Evolutionary conservation across 495 filamentous ascomycete species (phyloP).

Genomic region (Glutinoglossum americanum): DNA sequence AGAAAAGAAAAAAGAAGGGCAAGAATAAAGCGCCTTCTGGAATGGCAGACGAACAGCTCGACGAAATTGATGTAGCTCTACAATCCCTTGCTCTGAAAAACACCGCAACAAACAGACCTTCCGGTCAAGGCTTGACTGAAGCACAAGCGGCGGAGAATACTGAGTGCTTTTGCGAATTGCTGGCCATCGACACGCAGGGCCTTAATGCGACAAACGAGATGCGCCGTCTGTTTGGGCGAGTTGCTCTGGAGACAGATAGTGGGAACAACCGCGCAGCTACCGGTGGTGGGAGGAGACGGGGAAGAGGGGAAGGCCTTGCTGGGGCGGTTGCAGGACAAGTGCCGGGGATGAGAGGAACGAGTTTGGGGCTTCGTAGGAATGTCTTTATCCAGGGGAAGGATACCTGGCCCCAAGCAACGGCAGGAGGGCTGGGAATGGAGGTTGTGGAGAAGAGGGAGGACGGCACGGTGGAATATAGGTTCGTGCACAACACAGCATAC

Average conservation of each 20-base stretch:
- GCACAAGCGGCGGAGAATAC: slow-evolving; percentile 13
- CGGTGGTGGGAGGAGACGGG: slow-evolving; percentile 23
- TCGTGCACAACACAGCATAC: slow-evolving; percentile 58
- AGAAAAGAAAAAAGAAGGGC: slow-evolving; percentile 32
- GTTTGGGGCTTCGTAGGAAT: slow-evolving; percentile 51
- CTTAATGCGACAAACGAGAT: slow-evolving; percentile 86
- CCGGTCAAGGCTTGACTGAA: slow-evolving; percentile 1
- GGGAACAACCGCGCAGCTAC: slow-evolving; percentile 22
- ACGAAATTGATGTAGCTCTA: slow-evolving; percentile 72
- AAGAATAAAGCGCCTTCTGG: slow-evolving; percentile 28
- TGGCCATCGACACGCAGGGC: slow-evolving; percentile 54
- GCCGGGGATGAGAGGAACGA: slow-evolving; percentile 35
- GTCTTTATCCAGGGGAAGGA: slow-evolving; percentile 77
- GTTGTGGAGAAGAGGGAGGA: slow-evolving; percentile 29
- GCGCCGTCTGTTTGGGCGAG: slow-evolving; percentile 73
- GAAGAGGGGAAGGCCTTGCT: slow-evolving; percentile 42
- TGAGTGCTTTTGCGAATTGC: slow-evolving; percentile 30
- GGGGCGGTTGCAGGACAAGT: slow-evolving; percentile 42
- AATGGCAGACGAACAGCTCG: slow-evolving; percentile 25
- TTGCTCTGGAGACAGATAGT: slow-evolving; percentile 41
- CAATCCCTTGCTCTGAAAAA: slow-evolving; percentile 30
- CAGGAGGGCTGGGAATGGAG: slow-evolving; percentile 72
- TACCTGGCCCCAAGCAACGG: slow-evolving; percentile 65
- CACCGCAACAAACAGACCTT: not conserved
- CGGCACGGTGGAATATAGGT: slow-evolving; percentile 42